These are phyloP conservation scores for Sporothrix pallida DNA, from an alignment of 2,329 filamentous ascomycete genomes.

Conservation along the genomic window DNA sequence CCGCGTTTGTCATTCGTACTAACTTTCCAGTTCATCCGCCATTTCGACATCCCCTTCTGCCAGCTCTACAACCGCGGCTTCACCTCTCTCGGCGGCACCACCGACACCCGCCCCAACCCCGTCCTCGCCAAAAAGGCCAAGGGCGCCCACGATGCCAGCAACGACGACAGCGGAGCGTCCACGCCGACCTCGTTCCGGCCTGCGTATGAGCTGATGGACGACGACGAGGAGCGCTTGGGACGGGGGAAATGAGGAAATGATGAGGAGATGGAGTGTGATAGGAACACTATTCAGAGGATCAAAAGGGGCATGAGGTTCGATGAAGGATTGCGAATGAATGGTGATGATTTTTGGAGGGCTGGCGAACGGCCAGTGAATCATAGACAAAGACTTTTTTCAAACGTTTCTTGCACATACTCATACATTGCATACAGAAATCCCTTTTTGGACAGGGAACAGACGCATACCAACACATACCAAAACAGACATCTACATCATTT, in stretches of 20 bases:
- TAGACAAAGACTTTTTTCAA: background rate
- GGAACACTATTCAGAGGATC: background rate
- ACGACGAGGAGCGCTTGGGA: conserved; percentile 79
- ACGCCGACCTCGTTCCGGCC: conserved; percentile 61
- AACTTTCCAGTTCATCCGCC: conserved; percentile 70
- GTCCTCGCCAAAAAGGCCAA: conserved; percentile 57
- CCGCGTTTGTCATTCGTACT: background rate
- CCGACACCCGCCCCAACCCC: conserved; percentile 90
- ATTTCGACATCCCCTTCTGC: conserved; percentile 83
- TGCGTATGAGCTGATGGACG: conserved; percentile 75
- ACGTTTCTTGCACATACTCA: background rate
- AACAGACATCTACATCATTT: background rate
- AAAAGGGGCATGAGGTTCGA: background rate
- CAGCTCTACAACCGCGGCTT: conserved; percentile 72
- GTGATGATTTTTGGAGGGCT: too few relatives aligned
- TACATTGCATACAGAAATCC: background rate
- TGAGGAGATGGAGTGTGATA: background rate
- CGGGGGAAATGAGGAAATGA: conserved; percentile 54
- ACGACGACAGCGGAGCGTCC: conserved; percentile 18
- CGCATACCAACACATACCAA: background rate
- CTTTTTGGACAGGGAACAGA: background rate
- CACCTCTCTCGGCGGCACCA: conserved; percentile 83
- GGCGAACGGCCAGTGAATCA: background rate
- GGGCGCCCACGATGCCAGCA: conserved; percentile 34
- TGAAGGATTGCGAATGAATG: too few relatives aligned